Conservation (phyloP, 768 basidiomycete genomes). For the Boletus subcaerulescens region DNA sequence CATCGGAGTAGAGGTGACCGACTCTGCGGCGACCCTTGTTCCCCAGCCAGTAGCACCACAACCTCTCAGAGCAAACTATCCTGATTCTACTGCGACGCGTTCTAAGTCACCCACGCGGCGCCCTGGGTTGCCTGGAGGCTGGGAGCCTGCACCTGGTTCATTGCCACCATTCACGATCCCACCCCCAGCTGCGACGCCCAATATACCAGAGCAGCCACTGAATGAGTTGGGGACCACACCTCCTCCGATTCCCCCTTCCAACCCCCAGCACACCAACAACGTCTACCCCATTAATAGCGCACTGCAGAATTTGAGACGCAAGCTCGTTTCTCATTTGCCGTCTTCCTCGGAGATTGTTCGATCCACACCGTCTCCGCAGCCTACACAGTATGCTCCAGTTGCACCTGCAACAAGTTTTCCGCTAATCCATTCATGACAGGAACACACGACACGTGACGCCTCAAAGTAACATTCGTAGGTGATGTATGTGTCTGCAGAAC, state of each 20-base stretch:
- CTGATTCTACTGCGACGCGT: slow-evolving; percentile 5
- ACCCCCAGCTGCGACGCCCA: neutral
- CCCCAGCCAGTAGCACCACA: slow-evolving; percentile 16
- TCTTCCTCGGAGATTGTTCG: slow-evolving; percentile 16
- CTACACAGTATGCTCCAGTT: slow-evolving; percentile 16
- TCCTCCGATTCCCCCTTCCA: neutral
- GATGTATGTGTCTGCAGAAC: neutral
- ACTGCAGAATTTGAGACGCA: slow-evolving; percentile 30
- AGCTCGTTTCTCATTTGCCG: slow-evolving; percentile 18
- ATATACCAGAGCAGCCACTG: slow-evolving; percentile 3
- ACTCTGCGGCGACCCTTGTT: neutral
- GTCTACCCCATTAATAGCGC: slow-evolving; percentile 10
- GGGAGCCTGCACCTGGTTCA: slow-evolving; percentile 17
- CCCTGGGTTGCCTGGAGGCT: slow-evolving; percentile 20
- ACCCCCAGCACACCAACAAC: slow-evolving; percentile 6
- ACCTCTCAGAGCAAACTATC: slow-evolving; percentile 3
- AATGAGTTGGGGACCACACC: neutral
- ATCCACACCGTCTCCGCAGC: slow-evolving; percentile 13
- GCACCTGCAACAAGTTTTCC: neutral
- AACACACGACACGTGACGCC: slow-evolving; percentile 37
- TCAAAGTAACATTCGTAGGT: slow-evolving; percentile 41
- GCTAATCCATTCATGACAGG: slow-evolving; percentile 8
- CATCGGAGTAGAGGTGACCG: slow-evolving; percentile 17
- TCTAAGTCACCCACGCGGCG: slow-evolving; percentile 20
- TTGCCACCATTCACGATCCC: slow-evolving; percentile 7